Evolutionary conservation across 2,329 filamentous ascomycete species (phyloP), one percentile per base, ranked within the genome.

Genomic region (Alternaria gansuensis): DNA sequence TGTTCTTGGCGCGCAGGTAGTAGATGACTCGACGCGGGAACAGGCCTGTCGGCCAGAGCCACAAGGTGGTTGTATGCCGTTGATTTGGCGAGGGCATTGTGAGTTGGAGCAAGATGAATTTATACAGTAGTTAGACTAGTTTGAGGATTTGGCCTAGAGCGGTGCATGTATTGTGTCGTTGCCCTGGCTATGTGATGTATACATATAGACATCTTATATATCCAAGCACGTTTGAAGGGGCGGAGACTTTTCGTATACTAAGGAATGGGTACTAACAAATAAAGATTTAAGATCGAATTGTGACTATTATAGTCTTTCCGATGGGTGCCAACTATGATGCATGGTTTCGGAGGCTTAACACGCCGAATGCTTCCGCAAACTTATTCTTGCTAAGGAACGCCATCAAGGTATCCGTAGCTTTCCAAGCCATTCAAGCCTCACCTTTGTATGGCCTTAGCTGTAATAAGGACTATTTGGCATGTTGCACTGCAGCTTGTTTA

Each of bases 31-130:
- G 66, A 11, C 64, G 64, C 5, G 67, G 66, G 46, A 62, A 70
- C 31, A 68, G 58, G 34, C 67, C 66, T 3, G 55, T 60, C 2
- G 66, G 62, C 67, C 67, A 70, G 50, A 70, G 23, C 62, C 61
- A 68, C 33, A 70, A 33, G 11, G 66, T 70, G 17, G 51, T 67
- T 23, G 9, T 11, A 40, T 54, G 17, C 37, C 21, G 37, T 21
- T 40, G 37, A 21, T 40, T 23, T 21, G 21, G 37, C 37, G 37
- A 23, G 5, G 10, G 23, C 37, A 40, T 40, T 17, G 10, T 40
- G 23, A 40, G 37, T 23, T 40, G 37, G 37, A n/a, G 10, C 17
- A 23, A 11, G 37, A 21, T 40, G 37, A 40, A 1, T 5, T 40
- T 40, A 21, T 21, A 39, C 9, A 3, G 37, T 39, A 17, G 17